phyloP scores from a whole-genome alignment of 192 early-diverging fungal genomes.

The Coemansia sp. region DNA sequence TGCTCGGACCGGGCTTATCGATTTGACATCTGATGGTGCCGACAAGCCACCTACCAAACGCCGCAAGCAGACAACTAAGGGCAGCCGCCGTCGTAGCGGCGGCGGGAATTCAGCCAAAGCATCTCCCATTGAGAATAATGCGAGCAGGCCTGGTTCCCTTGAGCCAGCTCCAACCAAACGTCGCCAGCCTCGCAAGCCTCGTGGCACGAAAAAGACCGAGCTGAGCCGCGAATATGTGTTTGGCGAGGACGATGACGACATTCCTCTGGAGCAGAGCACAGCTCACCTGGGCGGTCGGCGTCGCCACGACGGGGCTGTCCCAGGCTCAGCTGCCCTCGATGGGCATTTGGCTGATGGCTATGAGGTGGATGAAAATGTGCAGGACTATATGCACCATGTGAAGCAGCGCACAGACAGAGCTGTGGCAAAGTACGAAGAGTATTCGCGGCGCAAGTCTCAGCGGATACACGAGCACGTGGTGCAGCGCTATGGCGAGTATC shows the following conservation, averaged over 20 bases:
- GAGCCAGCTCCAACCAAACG: conserved; percentile 9
- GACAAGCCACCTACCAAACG: conserved; percentile 24
- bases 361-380: conserved; percentile 45
- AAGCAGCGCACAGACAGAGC: conserved; percentile 46
- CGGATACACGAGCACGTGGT: conserved; percentile 51
- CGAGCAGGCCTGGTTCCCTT: conserved; percentile 2
- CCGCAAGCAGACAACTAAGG: conserved; percentile 14
- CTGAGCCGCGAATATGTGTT: conserved; percentile 44
- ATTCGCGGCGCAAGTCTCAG: conserved; percentile 36
- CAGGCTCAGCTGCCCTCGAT: conserved; percentile 4
- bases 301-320: conserved; percentile 25
- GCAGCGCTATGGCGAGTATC: conserved; percentile 45
- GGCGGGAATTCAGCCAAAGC: conserved; percentile 13
- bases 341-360: conserved; percentile 14
- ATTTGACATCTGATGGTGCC: conserved; percentile 1
- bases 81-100: conserved; percentile 10
- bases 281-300: conserved; percentile 9
- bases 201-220: conserved; percentile 36
- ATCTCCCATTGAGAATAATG: conserved; percentile 9
- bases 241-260: conserved; percentile 31
- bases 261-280: conserved; percentile 32
- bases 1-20: conserved; percentile 9
- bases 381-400: conserved; percentile 48
- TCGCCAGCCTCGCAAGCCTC: conserved; percentile 14
- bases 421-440: conserved; percentile 44